A percentile compares a stretch with the other conserved stretches of the same genome.
Conservation (phyloP, 345 rosid species). For the Firmiana major region DNA sequence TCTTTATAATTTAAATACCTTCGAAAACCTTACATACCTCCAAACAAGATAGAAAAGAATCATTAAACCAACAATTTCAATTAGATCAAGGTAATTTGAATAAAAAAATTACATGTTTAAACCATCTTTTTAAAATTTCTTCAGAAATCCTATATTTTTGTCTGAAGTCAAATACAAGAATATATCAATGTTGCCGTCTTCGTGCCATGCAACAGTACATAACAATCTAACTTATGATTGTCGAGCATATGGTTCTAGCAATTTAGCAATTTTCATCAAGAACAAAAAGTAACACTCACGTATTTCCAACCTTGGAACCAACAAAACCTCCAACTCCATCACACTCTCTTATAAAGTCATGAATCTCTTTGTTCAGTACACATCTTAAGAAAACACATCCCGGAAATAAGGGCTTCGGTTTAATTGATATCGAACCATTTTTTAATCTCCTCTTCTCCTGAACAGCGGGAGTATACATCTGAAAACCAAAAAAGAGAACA, state of each 20-base stretch:
- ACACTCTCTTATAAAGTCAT: constrained; percentile 65
- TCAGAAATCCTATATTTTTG: neutral
- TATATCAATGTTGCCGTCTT: neutral
- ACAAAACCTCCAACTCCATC: constrained; percentile 80
- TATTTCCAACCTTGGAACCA: constrained; percentile 79
- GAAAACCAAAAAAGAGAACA: constrained; percentile 20
- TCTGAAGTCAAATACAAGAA: neutral
- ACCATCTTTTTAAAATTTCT: constrained; percentile 1
- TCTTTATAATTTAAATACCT: neutral
- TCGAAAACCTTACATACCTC: neutral
- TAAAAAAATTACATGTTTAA: neutral
- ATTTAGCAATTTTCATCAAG: too few relatives aligned
- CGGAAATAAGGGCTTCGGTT: constrained; percentile 64
- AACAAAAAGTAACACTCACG: constrained; percentile 38
- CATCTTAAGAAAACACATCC: constrained; percentile 79
- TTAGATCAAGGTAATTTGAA: neutral
- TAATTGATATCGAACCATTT: constrained; percentile 58
- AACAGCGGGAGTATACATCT: constrained; percentile 79
- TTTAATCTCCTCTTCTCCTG: constrained; percentile 63
- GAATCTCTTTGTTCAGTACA: constrained; percentile 76
- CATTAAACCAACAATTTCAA: neutral
- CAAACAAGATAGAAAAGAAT: neutral
- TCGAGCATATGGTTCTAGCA: neutral
- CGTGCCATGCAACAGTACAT: neutral
- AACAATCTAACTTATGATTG: neutral